Conservation (phyloP, 2,329 filamentous ascomycete species). For the Fusarium vanettenii region DNA sequence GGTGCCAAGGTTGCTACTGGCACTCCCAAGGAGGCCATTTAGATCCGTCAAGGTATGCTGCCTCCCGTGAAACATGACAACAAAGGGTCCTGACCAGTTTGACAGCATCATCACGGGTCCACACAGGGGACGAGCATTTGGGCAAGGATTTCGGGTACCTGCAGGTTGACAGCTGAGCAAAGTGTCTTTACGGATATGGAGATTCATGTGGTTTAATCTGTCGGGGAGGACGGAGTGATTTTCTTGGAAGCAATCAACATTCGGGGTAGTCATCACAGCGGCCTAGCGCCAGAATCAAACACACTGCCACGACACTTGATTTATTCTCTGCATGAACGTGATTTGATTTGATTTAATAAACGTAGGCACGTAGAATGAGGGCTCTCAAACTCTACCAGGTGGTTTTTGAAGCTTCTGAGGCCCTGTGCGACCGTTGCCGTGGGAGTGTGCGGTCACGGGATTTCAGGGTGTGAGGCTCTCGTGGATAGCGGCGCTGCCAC, state of each 20-base stretch:
- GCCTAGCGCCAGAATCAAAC: background rate
- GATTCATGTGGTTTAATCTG: slow-evolving; percentile 9
- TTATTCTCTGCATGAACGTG: background rate
- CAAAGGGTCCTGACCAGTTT: background rate
- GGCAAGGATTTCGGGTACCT: slow-evolving; percentile 1
- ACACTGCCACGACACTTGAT: background rate
- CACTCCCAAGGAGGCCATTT: background rate
- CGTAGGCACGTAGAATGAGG: background rate
- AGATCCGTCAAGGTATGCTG: background rate
- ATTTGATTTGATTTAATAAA: background rate
- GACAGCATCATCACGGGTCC: background rate
- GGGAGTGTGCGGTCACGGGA: background rate
- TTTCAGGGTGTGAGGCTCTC: background rate
- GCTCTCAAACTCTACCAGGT: too few relatives aligned
- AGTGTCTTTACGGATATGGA: background rate
- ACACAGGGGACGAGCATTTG: background rate
- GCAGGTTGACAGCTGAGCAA: slow-evolving; percentile 9
- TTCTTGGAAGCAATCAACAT: background rate
- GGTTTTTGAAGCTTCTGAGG: background rate
- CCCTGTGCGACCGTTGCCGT: background rate
- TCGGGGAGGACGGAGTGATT: background rate
- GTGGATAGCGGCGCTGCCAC: background rate
- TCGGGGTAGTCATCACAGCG: background rate
- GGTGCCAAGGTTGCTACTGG: background rate
- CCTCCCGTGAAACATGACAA: background rate